Base-by-base conservation (phyloP, 139 green algal species). In the Closterium sp. region DNA sequence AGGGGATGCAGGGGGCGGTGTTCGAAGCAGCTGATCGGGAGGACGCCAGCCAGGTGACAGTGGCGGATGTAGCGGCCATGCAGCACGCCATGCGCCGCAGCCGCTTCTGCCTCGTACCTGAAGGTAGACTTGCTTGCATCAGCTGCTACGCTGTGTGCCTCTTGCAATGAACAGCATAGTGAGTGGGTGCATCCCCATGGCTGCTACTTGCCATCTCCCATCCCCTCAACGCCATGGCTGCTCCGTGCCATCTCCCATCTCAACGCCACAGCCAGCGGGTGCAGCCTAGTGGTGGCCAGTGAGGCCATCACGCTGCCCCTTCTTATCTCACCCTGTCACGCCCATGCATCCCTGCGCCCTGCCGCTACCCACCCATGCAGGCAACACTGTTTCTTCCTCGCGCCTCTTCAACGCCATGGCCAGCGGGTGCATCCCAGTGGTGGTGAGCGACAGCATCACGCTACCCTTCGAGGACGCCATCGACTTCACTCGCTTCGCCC, bases 381-480 rank as follows among this genome's bases (percentile, higher is more conserved):
- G 90, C 87, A 86, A 93, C 66, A 93, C 90, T 4, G 33, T 86
- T 2, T 93, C 87, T 7, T 38, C 87, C 4, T 92, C 86, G 1
- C 90, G 90, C 8, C 33, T 93, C 87, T 93, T 93, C 33, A 86
- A 93, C 34, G 66, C 87, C 2, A 89, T 93, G 64, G 34, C 93
- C 5, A 93, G 43, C 34, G 30, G 86, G 19, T 93, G 90, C 81
- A 31, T 93, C 4, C 90, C 86, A 31, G 90, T 93, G 30, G 87
- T 93, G n/a, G 90, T 93, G 28, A 93, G 90, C 66, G 86, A 93
- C 33, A 32, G 30, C 23, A 33, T 93, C 33, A 2, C 90, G 88
- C 64, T 93, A 2, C 90, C 90, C 0, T 93, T 93, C 10, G 90
- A 93, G 88, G 88, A 93, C 83, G n/a, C 38, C 0, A 88, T 93